Conservation (phyloP, 139 green algal species). For the Closterium sp. region DNA sequence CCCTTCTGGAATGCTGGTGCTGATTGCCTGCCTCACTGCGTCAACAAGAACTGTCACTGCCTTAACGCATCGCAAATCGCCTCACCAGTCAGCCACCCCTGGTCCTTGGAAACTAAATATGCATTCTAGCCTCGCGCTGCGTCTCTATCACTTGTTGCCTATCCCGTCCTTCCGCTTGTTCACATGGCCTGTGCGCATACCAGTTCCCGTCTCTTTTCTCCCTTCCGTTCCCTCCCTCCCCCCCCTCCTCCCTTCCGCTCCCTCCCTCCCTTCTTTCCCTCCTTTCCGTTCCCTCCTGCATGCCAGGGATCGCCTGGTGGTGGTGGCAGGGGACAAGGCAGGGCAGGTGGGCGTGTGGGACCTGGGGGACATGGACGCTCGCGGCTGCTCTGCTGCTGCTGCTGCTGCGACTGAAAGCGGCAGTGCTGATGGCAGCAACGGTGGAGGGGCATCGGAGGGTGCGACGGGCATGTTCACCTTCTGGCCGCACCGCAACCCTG, state of each 20-base stretch:
- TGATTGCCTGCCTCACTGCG: no score
- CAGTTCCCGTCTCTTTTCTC: neutral
- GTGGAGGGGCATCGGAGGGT: neutral
- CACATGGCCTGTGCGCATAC: no score
- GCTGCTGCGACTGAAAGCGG: neutral
- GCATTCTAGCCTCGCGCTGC: neutral
- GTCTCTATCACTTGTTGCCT: neutral
- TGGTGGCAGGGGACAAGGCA: constrained; percentile 13
- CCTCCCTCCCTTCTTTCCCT: neutral
- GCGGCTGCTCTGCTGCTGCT: neutral
- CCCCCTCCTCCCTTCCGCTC: neutral
- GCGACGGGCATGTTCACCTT: neutral
- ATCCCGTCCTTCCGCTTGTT: neutral
- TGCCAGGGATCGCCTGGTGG: constrained; percentile 3
- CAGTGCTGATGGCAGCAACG: neutral
- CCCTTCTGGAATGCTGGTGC: neutral
- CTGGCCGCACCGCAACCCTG: neutral
- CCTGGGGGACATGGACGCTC: neutral
- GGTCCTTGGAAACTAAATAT: neutral
- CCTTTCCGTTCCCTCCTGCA: neutral
- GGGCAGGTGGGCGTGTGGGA: constrained; percentile 21
- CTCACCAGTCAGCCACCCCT: neutral
- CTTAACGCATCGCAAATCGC: neutral
- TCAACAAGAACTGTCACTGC: no score
- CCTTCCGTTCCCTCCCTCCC: neutral